phyloP scores from a whole-genome alignment of 495 filamentous ascomycete genomes.

The Neurospora terricola region DNA sequence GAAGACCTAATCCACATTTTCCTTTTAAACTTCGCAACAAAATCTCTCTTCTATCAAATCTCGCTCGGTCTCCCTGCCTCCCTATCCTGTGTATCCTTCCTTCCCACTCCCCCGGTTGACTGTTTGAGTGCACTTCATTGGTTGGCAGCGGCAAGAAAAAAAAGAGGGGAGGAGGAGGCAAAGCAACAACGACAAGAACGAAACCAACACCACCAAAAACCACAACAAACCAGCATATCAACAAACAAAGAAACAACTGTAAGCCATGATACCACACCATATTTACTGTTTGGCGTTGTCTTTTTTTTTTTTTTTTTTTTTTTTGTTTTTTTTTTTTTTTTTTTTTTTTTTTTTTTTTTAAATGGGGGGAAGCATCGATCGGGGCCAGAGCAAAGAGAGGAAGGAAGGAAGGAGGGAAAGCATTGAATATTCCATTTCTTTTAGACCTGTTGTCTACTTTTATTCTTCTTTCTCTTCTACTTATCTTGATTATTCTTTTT shows the following conservation, averaged over 20 bases:
- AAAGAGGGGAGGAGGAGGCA: neutral
- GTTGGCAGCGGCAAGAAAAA: neutral
- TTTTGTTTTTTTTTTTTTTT: too few relatives aligned
- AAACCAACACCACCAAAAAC: neutral
- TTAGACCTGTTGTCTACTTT: neutral
- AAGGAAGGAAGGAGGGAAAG: neutral
- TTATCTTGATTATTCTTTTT: neutral
- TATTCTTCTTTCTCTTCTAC: conserved; percentile 9
- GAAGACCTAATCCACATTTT: neutral
- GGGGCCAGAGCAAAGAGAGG: neutral
- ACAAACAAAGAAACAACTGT: neutral
- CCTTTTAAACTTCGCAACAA: neutral
- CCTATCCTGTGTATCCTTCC: neutral
- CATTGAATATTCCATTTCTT: conserved; percentile 2
- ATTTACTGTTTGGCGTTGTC: conserved; percentile 14
- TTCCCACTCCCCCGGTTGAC: neutral
- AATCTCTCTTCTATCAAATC: neutral
- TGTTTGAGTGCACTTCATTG: neutral
- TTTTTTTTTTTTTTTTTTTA: too few relatives aligned
- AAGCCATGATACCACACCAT: conserved; percentile 30
- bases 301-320: too few relatives aligned
- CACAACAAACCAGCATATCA: neutral
- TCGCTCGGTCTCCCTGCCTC: neutral
- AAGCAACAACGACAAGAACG: neutral
- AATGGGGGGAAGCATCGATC: neutral